Conservation (phyloP, 495 filamentous ascomycete species). For the Trichoderma erinaceum region DNA sequence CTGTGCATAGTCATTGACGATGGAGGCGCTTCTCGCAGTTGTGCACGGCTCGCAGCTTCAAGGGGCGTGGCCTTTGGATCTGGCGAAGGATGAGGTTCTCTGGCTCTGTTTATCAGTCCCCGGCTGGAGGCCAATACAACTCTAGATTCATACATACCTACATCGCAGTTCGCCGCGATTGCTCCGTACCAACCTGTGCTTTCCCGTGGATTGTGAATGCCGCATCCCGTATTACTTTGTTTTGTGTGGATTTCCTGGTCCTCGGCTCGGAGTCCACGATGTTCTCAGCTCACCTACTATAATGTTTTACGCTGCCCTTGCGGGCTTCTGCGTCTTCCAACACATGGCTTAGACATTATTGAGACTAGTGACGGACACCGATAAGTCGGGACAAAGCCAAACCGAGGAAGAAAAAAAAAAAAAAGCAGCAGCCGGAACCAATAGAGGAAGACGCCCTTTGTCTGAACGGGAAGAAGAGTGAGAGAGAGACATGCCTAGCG, state of each 20-base stretch:
- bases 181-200: background rate
- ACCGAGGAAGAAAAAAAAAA: background rate
- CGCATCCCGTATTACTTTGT: background rate
- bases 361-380: slow-evolving; percentile 10
- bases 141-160: too few relatives aligned
- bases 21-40: background rate
- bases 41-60: background rate
- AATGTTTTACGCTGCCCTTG: background rate
- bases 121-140: background rate
- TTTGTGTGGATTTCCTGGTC: background rate
- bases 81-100: background rate
- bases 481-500: slow-evolving; percentile 5
- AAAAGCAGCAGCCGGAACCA: background rate
- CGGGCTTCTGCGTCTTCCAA: background rate
- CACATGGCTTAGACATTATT: background rate
- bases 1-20: background rate
- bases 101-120: background rate
- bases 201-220: background rate
- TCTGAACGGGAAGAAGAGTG: background rate
- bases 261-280: background rate
- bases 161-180: background rate
- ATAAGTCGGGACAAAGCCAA: background rate
- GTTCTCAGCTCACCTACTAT: background rate
- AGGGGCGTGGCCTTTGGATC: background rate
- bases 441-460: background rate